Evolutionary conservation across 306 rosid species (phyloP).

Genomic region (Mimosa pudica): DNA sequence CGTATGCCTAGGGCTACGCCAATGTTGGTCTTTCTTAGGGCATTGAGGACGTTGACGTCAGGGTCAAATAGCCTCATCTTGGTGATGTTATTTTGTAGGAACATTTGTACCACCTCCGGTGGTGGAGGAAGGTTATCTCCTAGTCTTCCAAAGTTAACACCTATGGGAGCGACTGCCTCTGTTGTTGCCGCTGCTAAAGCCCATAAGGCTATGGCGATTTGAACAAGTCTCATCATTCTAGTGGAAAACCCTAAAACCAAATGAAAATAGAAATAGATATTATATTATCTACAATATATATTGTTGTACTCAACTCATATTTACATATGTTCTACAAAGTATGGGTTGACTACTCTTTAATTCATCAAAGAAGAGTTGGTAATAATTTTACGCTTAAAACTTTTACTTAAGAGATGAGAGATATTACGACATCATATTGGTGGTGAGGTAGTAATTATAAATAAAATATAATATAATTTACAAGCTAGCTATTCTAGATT

Average conservation of each 20-base stretch:
- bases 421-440: background rate
- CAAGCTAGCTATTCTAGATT: background rate
- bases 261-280: background rate
- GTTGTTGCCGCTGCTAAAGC: background rate
- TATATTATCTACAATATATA: background rate
- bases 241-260: background rate
- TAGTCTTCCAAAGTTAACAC: background rate
- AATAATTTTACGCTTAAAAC: no score
- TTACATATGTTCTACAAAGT: no score
- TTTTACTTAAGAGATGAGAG: background rate
- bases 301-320: no score
- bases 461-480: background rate
- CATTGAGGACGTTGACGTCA: background rate
- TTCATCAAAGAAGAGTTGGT: no score
- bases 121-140: background rate
- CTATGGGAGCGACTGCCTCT: background rate
- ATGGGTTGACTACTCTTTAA: no score
- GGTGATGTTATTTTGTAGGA: background rate
- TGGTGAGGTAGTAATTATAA: background rate
- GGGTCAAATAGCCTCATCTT: slow-evolving; percentile 1
- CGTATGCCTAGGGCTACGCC: background rate
- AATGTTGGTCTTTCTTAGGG: background rate
- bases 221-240: background rate
- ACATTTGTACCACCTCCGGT: background rate
- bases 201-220: background rate